Conservation (phyloP, 164 flowering plant genomes). For the Houttuynia cordata region DNA sequence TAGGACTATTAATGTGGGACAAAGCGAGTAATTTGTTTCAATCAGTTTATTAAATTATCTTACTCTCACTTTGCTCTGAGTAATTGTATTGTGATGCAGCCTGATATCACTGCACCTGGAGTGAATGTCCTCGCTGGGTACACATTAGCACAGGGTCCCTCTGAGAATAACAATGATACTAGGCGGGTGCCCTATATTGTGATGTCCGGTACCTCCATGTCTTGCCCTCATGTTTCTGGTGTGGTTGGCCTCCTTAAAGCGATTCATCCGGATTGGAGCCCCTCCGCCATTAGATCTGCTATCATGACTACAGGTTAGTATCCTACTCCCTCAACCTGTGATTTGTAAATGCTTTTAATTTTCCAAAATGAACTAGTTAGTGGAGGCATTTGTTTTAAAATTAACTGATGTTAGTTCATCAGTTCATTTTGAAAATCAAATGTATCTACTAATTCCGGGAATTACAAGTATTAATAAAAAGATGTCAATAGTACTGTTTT, state of each 20-base stretch:
- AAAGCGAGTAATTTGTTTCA: no score
- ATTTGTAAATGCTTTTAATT: no score
- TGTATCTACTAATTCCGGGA: no score
- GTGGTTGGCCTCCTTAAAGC: slow-evolving; percentile 52
- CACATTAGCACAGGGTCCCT: slow-evolving; percentile 35
- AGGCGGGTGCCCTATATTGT: slow-evolving; percentile 30
- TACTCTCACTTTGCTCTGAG: not conserved
- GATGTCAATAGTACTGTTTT: no score
- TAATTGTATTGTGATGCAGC: slow-evolving; percentile 19
- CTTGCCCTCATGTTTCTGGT: slow-evolving; percentile 69
- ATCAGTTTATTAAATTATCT: not conserved
- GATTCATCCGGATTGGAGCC: slow-evolving; percentile 58
- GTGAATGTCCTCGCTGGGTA: slow-evolving; percentile 55
- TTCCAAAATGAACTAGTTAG: no score
- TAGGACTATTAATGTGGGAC: not conserved
- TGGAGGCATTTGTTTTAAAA: no score
- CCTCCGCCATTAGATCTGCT: slow-evolving; percentile 59
- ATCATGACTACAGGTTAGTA: slow-evolving; percentile 50
- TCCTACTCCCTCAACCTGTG: slow-evolving; percentile 3
- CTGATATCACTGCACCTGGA: slow-evolving; percentile 72
- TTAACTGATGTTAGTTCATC: no score
- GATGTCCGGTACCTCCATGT: slow-evolving; percentile 71
- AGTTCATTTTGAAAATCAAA: no score
- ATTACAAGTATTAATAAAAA: no score
- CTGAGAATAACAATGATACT: slow-evolving; percentile 28